Evolutionary conservation across 2,329 filamentous ascomycete genomes (phyloP), one percentile per base, ranked within the genome.

Genomic region (Colletotrichum graminicola): DNA sequence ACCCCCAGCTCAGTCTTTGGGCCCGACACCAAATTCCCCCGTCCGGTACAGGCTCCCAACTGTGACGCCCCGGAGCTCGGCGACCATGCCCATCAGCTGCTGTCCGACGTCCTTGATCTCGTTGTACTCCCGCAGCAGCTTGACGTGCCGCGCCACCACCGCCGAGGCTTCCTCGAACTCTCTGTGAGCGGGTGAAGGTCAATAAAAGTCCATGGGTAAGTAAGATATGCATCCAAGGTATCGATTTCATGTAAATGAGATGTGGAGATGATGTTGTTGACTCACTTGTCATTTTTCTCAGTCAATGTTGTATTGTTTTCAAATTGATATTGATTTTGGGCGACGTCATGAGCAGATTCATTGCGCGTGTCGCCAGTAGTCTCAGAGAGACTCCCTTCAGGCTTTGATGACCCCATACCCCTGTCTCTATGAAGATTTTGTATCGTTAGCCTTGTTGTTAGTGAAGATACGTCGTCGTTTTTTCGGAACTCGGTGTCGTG

Each of bases 61-160:
- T 0, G 78, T 76, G 1, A 81, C 76, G 5, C 78, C 77, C 0
- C 76, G 74, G 32, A 80, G 79, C 45, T 82, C 81, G 1, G 81
- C 81, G 8, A 82, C 75, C 16, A 82, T 72, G 5, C 81, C 80
- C 52, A 83, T 82, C 29, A 82, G 74, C 70, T 82, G 79, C 74
- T 82, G 81, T 4, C 77, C 79, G 11, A 80, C 76, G 36, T 83
- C 81, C 51, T 81, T 82, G 52, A 80, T 75, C 36, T 82, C 78
- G 75, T 82, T 83, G 76, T 82, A 82, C 49, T 79, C 75, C 41
- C 77, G 76, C 21, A 82, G 74, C 55, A 72, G 43, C 61, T 21
- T 56, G 43, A 72, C 61, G 39, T 72, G 70, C n/a, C 43, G 56
- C 36, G 69, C 65, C 6, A 72, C 65, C 16, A 45, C 65, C 1